Evolutionary conservation across 2,329 filamentous ascomycete species (phyloP).

Genomic region (Trichoderma koningii): DNA sequence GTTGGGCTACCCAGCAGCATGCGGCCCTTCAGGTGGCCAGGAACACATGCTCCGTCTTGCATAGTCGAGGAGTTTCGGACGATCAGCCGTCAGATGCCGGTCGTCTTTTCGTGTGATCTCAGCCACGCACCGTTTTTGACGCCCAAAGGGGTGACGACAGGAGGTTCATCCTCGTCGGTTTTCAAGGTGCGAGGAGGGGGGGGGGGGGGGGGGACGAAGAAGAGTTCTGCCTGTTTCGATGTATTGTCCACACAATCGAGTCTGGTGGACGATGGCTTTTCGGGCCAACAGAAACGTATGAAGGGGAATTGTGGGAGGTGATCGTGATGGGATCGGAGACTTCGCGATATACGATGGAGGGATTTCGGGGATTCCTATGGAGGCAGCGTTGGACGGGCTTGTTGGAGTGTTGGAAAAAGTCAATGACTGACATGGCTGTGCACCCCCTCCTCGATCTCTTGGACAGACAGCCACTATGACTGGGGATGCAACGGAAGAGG

Average conservation of each 20-base stretch:
- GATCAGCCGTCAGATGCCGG: conserved; percentile 27
- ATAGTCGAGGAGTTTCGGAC: conserved; percentile 5
- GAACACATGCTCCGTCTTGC: conserved; percentile 29
- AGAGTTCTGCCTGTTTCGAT: not conserved
- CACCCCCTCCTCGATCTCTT: not conserved
- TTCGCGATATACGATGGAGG: not conserved
- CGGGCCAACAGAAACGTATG: not conserved
- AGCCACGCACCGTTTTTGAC: conserved; percentile 13
- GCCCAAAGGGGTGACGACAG: not conserved
- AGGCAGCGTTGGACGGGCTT: no score
- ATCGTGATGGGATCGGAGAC: not conserved
- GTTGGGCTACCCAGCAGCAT: not conserved
- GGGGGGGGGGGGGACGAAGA: not conserved
- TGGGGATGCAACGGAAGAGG: conserved; percentile 8
- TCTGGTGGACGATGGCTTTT: not conserved
- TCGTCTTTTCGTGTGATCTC: conserved; percentile 6
- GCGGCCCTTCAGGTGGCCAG: conserved; percentile 30
- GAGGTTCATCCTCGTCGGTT: not conserved
- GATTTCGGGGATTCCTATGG: conserved; percentile 22
- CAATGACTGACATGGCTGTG: not conserved
- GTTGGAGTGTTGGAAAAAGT: not conserved
- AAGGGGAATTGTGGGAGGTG: not conserved
- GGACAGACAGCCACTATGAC: conserved; percentile 12
- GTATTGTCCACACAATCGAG: not conserved
- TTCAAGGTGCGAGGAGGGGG: not conserved